Evolutionary conservation across 768 basidiomycete genomes (phyloP), one percentile per base, ranked within the genome.

Genomic region (Psilocybe cubensis): DNA sequence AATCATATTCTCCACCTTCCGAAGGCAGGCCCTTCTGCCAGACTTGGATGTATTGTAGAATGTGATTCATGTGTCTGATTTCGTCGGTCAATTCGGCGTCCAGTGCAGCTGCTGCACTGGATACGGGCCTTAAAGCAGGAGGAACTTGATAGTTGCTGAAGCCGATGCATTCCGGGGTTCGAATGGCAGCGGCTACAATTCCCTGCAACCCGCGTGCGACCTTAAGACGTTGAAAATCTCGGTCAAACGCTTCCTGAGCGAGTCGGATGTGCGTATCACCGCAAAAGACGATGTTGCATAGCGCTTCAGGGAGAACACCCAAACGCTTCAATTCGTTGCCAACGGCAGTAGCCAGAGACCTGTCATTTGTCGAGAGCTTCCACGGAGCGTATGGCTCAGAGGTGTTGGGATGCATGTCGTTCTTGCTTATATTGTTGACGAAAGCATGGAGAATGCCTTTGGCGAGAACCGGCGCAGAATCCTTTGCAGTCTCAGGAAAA

Each of bases 401-500:
- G n/a, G n/a, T n/a, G n/a, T n/a, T n/a, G n/a, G n/a, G n/a, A n/a
- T n/a, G n/a, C n/a, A n/a, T 8, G 63, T 57, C n/a, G 10, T 51
- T 3, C 35, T 62, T 62, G 51, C 65, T 66, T 10, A 63, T 50
- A 17, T 55, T 55, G 44, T 54, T 54, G 25, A 71, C 47, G 27
- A 76, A 73, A 0, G 63, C 57, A 52, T 67, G 66, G 33, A 74
- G 59, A 6, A 74, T 54, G 3, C 63, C 72, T 48, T 64, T 70
- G 25, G 65, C 67, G 9, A 74, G 46, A 46, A 67, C 68, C 11
- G 65, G 63, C 1, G 74, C 71, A 17, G 74, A 72, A 25, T 68
- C 66, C 10, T 60, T 45, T 1, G 64, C 63, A 3, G 66, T 64
- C 51, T 74, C 73, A 2, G 74, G 73, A 49, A 74, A 76, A 51